Base-by-base conservation (phyloP, 768 basidiomycete species). In the Lactarius evosmus region DNA sequence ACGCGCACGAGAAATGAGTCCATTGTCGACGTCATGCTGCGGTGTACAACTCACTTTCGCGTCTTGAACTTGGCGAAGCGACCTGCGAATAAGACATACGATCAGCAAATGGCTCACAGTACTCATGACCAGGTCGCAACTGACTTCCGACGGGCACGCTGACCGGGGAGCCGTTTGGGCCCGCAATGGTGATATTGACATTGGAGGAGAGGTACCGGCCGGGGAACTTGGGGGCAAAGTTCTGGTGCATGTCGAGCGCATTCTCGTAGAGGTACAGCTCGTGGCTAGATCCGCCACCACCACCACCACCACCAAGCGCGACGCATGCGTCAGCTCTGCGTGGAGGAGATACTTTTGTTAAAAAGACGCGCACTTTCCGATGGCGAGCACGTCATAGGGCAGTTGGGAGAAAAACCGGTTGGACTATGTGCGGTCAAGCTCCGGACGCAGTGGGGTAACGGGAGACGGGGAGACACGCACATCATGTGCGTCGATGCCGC, bases 131-230 rank as follows among this genome's bases (percentile, higher is more conserved):
- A 7, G 4, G 25, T 19, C 9, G 22, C 17, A 4, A 70, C 77
- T 61, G 63, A 78, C 79, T 75, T 25, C 84, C 83, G 44, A 83
- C 72, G 0, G 82, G 80, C 1, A 80, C 75, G 54, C 74, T 80
- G 63, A 74, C 72, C 1, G 62, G 65, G 29, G 75, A 63, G 17
- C 76, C 78, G 16, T 73, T 60, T 44, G 75, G 69, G 69, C 82
- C 80, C 17, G 79, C 66, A 11, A 89, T 71, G 2, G 92, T 93
- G 71, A 96, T 91, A 75, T 95, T 91, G 60, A 85, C 89, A 69
- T 96, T 96, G 2, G 87, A 91, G 1, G 91, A 85, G 53, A 97
- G 76, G 73, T 93, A 95, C 51, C 86, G 80, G 7, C 89, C 91
- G 8, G 82, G 78, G 73, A 86, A 80, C 52, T 83, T 75, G 3